These are phyloP conservation scores for Sphaceloma murrayae DNA, from an alignment of 2,329 filamentous ascomycete species.

Conservation along the genomic window DNA sequence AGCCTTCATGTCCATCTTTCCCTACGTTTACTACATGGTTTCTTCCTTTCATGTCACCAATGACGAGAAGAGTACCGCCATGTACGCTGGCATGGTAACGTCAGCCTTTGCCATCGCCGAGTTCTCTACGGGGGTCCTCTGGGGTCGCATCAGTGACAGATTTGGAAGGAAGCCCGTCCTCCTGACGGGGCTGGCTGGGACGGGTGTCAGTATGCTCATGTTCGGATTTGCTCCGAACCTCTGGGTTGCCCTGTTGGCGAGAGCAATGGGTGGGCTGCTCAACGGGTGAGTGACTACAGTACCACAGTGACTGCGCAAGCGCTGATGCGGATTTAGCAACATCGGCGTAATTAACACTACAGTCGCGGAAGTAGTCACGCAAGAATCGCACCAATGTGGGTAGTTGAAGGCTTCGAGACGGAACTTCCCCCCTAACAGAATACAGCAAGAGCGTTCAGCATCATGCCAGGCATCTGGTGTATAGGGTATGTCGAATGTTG, in stretches of 20 bases:
- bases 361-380: constrained; percentile 83
- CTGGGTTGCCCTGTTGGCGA: constrained; percentile 71
- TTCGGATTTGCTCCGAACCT: constrained; percentile 86
- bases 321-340: constrained; percentile 48
- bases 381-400: constrained; percentile 84
- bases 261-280: constrained; percentile 78
- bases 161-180: constrained; percentile 89
- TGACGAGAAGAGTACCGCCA: constrained; percentile 67
- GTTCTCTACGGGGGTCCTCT: constrained; percentile 83
- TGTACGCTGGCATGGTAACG: constrained; percentile 93
- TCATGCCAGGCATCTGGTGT: constrained; percentile 98
- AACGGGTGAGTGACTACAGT: constrained; percentile 65
- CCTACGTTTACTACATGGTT: constrained; percentile 97
- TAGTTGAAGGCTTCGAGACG: too few relatives aligned
- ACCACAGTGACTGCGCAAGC: not conserved
- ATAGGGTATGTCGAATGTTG: constrained; percentile 58
- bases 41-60: constrained; percentile 78
- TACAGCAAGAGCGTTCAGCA: constrained; percentile 79
- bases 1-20: constrained; percentile 98
- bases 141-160: constrained; percentile 85
- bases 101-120: constrained; percentile 94
- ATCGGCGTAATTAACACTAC: constrained; percentile 94
- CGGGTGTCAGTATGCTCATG: constrained; percentile 80
- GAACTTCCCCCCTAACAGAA: too few relatives aligned
- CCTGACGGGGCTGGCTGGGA: constrained; percentile 79